Conservation (phyloP, 129 eudicot species). For the Centrapalus pauciflorus region DNA sequence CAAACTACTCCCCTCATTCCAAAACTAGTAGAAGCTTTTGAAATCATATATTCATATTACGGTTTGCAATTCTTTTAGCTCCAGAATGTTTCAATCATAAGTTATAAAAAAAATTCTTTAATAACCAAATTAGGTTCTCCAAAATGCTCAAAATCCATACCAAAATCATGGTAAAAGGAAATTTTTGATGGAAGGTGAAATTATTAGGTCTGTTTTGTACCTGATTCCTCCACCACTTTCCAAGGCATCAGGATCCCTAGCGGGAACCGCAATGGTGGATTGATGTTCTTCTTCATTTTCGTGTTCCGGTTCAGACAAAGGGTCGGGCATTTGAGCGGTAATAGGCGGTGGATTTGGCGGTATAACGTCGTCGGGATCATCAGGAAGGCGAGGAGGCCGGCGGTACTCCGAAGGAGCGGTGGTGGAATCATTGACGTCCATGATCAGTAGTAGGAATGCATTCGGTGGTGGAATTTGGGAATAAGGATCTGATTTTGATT, state of each 20-base stretch:
- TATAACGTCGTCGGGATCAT: background rate
- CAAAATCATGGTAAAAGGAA: background rate
- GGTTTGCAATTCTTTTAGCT: background rate
- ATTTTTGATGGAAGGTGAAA: background rate
- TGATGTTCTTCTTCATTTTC: background rate
- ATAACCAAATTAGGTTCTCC: background rate
- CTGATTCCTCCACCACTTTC: constrained; percentile 71
- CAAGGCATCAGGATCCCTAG: constrained; percentile 47
- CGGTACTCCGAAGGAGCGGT: constrained; percentile 1
- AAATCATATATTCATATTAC: background rate
- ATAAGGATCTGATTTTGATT: background rate
- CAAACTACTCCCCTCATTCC: background rate
- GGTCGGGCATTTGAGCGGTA: constrained; percentile 14
- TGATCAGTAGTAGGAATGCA: constrained; percentile 6
- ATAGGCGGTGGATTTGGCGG: background rate
- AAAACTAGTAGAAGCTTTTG: constrained; percentile 1
- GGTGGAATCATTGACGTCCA: constrained; percentile 14
- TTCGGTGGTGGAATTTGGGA: constrained; percentile 6
- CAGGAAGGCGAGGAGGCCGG: constrained; percentile 10
- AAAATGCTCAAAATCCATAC: background rate
- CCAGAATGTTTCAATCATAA: background rate
- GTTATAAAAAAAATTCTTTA: background rate
- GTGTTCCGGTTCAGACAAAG: constrained; percentile 8
- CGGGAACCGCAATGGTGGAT: constrained; percentile 18
- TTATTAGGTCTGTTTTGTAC: constrained; percentile 14